Base-by-base conservation (phyloP, 805 yeast species). In the Hanseniaspora taiwanica region DNA sequence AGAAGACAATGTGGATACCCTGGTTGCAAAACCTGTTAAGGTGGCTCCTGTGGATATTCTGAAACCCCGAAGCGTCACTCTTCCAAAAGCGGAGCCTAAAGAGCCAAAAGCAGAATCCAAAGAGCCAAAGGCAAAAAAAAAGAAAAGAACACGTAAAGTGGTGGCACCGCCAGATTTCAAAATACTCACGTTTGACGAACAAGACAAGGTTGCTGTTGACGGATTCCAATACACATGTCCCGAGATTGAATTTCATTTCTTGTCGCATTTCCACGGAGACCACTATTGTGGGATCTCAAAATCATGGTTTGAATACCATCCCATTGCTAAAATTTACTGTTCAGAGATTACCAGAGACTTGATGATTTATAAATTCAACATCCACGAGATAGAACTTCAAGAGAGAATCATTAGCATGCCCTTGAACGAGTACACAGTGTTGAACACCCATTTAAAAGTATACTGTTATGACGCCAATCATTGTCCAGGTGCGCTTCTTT, bases 401-500 rank as follows among this genome's bases (percentile, higher is more conserved):
- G 63, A 64, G 3, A 55, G 50, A 23, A 54, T 77, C 8, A 47
- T 63, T 2, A 51, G 53, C 2, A 46, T 75, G 2, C 69, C 71
- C 1, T 59, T 74, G 47, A 60, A 74, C 27, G 55, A 58, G 37
- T 38, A 6, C 9, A 24, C n/a, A 33, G 38, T 18, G 14, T 42
- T 27, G 23, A 27, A 27, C 4, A 19, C 20, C 10, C n/a, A 41
- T 16, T 63, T 71, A 0, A 65, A 65, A 27, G 86, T 85, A 0
- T 71, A 76, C 0, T 64, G 78, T 10, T 59, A 80, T 5, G 86
- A 83, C 48, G 98, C 97, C 0, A 89, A 91, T 50, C 98, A 91
- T 59, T 91, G 98, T 58, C 98, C 98, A 1, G 98, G 98, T 2
- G 84, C 96, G 2, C 84, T 75, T 0, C 71, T 91, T 0, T 81